phyloP scores from a whole-genome alignment of 805 yeast genomes.

The Wickerhamiella sergipiensis region DNA sequence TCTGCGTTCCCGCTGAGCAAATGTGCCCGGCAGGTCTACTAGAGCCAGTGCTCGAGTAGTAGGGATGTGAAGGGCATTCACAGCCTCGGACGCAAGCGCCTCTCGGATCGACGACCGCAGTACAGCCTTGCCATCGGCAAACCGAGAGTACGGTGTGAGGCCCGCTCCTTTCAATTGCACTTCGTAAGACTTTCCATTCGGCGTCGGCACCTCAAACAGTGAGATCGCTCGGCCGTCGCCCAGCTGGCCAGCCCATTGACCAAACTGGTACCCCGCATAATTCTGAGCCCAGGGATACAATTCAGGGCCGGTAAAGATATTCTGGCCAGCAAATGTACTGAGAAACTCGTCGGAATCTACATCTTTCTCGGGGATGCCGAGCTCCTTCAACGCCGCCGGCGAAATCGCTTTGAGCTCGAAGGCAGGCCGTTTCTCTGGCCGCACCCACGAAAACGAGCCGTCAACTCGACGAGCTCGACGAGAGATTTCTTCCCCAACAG shows the following conservation, averaged over 20 bases:
- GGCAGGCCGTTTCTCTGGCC: slow-evolving; percentile 44
- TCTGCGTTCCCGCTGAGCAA: slow-evolving; percentile 55
- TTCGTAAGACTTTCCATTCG: slow-evolving; percentile 35
- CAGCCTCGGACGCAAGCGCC: slow-evolving; percentile 69
- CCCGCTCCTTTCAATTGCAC: slow-evolving; percentile 90
- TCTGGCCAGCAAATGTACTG: slow-evolving; percentile 48
- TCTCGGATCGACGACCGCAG: slow-evolving; percentile 79
- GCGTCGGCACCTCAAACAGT: slow-evolving; percentile 53
- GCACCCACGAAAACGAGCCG: slow-evolving; percentile 58
- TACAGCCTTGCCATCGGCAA: slow-evolving; percentile 95
- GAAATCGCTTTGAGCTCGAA: slow-evolving; percentile 42
- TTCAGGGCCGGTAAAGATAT: slow-evolving; percentile 24
- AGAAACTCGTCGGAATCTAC: slow-evolving; percentile 33
- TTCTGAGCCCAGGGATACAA: slow-evolving; percentile 79
- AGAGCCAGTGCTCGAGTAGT: slow-evolving; percentile 72
- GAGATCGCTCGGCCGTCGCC: slow-evolving; percentile 92
- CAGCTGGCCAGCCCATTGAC: slow-evolving; percentile 89
- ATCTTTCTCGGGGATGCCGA: slow-evolving; percentile 37
- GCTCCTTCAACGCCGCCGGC: slow-evolving; percentile 42
- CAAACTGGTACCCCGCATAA: slow-evolving; percentile 95
- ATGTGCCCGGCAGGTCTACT: slow-evolving; percentile 56
- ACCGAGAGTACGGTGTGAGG: slow-evolving; percentile 77
- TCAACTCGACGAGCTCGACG: slow-evolving; percentile 39
- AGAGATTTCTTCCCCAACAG: slow-evolving; percentile 24
- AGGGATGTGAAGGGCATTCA: slow-evolving; percentile 73